Base-by-base conservation (phyloP, 345 rosid genomes). In the Hevea brasiliensis region DNA sequence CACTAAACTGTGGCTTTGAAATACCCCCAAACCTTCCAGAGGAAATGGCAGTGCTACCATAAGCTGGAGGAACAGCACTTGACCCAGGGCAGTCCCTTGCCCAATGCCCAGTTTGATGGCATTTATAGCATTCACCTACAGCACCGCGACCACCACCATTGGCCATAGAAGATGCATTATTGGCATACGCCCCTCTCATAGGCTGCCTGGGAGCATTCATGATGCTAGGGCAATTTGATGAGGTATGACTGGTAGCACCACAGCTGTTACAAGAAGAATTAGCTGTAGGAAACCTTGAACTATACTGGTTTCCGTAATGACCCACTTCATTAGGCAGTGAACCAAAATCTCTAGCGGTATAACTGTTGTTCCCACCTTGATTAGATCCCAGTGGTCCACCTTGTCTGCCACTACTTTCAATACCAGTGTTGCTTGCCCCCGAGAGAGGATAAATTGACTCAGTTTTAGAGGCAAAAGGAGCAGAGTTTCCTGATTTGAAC, bases 41-140 rank as follows among this genome's bases (percentile, higher is more conserved):
- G 1, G 87, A 68, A 47, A 76, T 6, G 63, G 71, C 58, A 20
- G 78, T 73, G 80, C 77, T 71, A 64, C 90, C 87, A 62, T 84
- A 83, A 21, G 88, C 85, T 55, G 84, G 80, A 76, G 83, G 74
- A 69, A 72, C 76, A 45, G 61, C 70, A 68, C 48, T 72, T 15
- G 64, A 14, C 11, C 86, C 84, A 18, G 94, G 90, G 67, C 94
- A 89, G 74, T 85, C 88, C 75, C 78, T 86, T 20, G 89, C 88
- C 91, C 91, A 89, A 72, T 87, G 94, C 63, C 94, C 94, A 18
- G 74, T 48, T 74, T 87, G 87, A 79, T 81, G 85, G 65, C 94
- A 87, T 65, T 87, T 89, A 65, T 24, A 87, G 80, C 94, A 87
- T 70, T 84, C 86, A 45, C 74, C 80, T 44, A 67, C 60, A 24